Percentiles rank a stretch among this genome's conserved stretches.
Conservation (phyloP, 2,329 filamentous ascomycete species). For the Sarocladium kiliense region DNA sequence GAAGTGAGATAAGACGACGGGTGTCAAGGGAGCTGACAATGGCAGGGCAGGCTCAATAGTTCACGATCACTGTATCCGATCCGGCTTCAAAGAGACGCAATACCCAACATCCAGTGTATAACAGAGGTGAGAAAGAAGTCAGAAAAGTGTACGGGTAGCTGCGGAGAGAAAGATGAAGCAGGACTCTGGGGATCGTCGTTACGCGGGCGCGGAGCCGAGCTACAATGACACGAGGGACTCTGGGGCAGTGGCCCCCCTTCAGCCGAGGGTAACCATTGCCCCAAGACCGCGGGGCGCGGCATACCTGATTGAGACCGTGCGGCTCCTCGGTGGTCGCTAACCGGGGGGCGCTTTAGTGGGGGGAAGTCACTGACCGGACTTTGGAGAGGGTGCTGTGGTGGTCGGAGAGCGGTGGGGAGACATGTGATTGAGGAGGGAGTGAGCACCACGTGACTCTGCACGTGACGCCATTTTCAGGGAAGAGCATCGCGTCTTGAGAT, state of each 20-base stretch:
- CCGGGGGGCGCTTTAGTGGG: neutral
- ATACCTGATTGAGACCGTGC: neutral
- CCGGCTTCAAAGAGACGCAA: no score
- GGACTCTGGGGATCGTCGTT: neutral
- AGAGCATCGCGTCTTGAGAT: neutral
- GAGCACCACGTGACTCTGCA: neutral
- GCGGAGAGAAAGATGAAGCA: neutral
- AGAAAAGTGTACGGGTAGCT: neutral
- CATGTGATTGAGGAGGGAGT: constrained; percentile 9
- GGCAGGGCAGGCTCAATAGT: neutral
- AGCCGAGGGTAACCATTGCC: constrained; percentile 20
- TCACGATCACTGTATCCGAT: no score
- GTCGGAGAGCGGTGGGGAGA: neutral
- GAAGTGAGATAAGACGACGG: neutral
- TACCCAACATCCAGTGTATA: no score
- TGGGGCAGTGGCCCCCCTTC: constrained; percentile 8
- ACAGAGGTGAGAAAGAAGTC: neutral
- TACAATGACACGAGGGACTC: neutral
- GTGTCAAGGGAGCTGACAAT: neutral
- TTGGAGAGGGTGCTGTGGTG: no score
- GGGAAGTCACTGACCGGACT: neutral
- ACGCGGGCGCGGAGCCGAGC: constrained; percentile 3
- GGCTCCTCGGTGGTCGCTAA: neutral
- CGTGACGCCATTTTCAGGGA: neutral
- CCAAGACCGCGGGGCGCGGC: neutral